phyloP scores from a whole-genome alignment of 495 filamentous ascomycete genomes.

The Podospora pseudocomata region DNA sequence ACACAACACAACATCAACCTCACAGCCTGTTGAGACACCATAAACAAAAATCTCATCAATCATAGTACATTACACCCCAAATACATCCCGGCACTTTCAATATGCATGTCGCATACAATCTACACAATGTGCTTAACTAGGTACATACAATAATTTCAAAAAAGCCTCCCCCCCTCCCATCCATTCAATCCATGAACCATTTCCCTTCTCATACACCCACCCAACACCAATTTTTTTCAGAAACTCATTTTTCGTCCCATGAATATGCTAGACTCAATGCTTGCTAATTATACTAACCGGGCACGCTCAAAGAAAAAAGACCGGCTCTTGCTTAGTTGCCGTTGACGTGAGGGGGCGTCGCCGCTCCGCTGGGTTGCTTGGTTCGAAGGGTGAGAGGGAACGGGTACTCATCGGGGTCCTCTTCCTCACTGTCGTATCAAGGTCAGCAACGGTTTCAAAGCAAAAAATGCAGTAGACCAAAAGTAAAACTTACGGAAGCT shows the following conservation, averaged over 20 bases:
- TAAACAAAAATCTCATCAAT: too few relatives aligned
- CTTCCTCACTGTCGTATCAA: constrained; percentile 68
- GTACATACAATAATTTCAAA: neutral
- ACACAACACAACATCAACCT: too few relatives aligned
- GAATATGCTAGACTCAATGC: neutral
- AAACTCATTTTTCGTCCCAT: neutral
- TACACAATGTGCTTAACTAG: neutral
- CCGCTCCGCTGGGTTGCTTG: constrained; percentile 39
- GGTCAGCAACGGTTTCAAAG: constrained; percentile 9
- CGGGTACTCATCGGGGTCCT: constrained; percentile 89
- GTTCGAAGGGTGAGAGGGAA: constrained; percentile 80
- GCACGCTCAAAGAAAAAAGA: neutral
- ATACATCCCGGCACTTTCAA: neutral
- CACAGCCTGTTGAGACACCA: too few relatives aligned
- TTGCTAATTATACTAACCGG: constrained; percentile 2
- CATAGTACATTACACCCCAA: neutral
- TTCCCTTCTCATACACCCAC: neutral
- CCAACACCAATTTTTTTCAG: neutral
- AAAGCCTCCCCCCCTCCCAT: neutral
- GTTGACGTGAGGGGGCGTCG: constrained; percentile 41
- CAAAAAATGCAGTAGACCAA: neutral
- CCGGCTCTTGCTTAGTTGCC: constrained; percentile 31
- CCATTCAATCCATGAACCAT: neutral
- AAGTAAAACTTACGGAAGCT: constrained; percentile 74
- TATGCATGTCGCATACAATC: neutral